A percentile compares a stretch with the other conserved stretches of the same genome.
Conservation (phyloP, 208 protist species). For the Leishmania martiniquensis region DNA sequence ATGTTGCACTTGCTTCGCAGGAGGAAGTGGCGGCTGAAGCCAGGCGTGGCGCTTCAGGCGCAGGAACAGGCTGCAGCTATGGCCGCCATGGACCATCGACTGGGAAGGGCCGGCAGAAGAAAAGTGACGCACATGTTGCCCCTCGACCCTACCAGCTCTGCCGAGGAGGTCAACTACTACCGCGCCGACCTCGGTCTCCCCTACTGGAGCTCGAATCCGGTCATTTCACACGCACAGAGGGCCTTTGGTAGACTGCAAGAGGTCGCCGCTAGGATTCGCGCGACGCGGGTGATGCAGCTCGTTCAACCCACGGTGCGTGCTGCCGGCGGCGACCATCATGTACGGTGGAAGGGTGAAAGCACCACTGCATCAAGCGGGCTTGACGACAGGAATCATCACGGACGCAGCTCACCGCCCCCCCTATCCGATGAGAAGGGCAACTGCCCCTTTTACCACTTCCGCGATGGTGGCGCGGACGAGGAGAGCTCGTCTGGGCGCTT, state of each 20-base stretch:
- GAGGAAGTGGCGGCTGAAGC: conserved; percentile 32
- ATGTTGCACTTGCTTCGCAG: conserved; percentile 1
- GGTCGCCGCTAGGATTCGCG: conserved; percentile 33
- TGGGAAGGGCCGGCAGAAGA: background rate
- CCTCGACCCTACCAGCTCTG: background rate
- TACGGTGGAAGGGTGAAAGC: background rate
- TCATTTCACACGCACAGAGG: conserved; percentile 33
- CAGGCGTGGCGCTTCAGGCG: conserved; percentile 1
- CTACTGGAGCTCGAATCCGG: conserved; percentile 43
- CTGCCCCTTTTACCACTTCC: background rate
- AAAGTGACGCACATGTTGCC: background rate
- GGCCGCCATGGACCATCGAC: conserved; percentile 8
- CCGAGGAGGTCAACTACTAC: conserved; percentile 28
- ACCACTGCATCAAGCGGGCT: background rate
- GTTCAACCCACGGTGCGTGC: conserved; percentile 13
- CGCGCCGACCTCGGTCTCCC: conserved; percentile 32
- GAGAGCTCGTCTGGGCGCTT: background rate
- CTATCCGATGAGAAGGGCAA: background rate
- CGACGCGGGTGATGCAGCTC: conserved; percentile 27
- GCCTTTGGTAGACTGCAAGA: conserved; percentile 37
- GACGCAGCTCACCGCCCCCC: background rate
- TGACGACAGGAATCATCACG: background rate
- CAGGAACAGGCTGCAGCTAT: conserved; percentile 4
- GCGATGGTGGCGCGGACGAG: background rate
- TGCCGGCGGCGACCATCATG: background rate